Conservation (phyloP, 176 grass and related monocot genomes). For the Raddia guianensis region DNA sequence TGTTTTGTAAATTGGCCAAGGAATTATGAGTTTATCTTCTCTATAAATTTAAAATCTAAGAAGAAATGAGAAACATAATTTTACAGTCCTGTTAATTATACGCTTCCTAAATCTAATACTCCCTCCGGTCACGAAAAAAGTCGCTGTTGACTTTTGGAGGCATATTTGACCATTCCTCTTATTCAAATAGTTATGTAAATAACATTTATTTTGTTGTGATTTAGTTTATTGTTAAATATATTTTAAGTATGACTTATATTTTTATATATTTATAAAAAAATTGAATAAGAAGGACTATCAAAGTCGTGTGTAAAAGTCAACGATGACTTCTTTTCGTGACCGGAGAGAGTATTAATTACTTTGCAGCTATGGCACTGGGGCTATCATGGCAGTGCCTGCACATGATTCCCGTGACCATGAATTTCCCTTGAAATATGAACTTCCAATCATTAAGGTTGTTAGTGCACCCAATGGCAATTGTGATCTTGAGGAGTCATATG, state of each 20-base stretch:
- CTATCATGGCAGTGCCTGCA: slow-evolving; percentile 97
- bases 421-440: slow-evolving; percentile 74
- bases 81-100: slow-evolving; percentile 19
- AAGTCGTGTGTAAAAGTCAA: too few relatives aligned
- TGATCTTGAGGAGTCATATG: slow-evolving; percentile 56
- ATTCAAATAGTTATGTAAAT: too few relatives aligned
- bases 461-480: slow-evolving; percentile 49
- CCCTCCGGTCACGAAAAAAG: too few relatives aligned
- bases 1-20: not conserved
- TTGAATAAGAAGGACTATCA: too few relatives aligned
- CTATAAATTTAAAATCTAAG: slow-evolving; percentile 15
- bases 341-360: not conserved
- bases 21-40: not conserved
- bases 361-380: slow-evolving; percentile 90
- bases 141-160: too few relatives aligned
- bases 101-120: not conserved
- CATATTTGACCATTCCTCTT: too few relatives aligned
- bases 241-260: too few relatives aligned
- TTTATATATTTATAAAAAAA: too few relatives aligned
- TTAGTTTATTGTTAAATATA: too few relatives aligned
- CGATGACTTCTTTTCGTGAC: too few relatives aligned
- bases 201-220: too few relatives aligned
- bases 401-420: slow-evolving; percentile 95
- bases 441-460: slow-evolving; percentile 83
- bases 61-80: not conserved